Evolutionary conservation across 805 yeast species (phyloP), one percentile per base, ranked within the genome.

Genomic region (Barnettozyma populi): DNA sequence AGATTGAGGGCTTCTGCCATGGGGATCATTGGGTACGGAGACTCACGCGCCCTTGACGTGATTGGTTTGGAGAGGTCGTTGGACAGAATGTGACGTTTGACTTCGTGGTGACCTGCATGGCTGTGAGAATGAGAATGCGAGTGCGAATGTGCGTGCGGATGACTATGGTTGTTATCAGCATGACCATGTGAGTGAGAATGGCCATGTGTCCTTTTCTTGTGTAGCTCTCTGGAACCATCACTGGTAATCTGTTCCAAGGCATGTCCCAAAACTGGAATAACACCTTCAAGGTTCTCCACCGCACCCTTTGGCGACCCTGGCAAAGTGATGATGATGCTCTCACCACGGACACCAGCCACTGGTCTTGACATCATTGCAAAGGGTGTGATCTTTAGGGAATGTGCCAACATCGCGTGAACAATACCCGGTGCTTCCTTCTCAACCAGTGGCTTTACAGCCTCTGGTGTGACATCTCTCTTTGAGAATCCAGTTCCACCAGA

Each of bases 401-500:
- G 64, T 1, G 62, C 48, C 4, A 76, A 57, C 79, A 77, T 75
- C 3, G 69, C 70, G 39, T 73, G 76, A 6, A 71, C 74, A 9
- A 77, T 55, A 1, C 81, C 82, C 2, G 78, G 75, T 0, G 81
- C 78, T 37, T 69, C 67, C 45, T 61, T 67, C 14, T 72, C 69
- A 1, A 77, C 37, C 32, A 77, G 41, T 5, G 74, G 70, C 44
- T 52, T 59, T 7, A 77, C 61, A 1, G 79, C 78, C 44, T 77
- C 82, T 0, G 81, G 81, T 2, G 82, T 76, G 7, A 64, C 56
- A 57, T 77, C 82, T 7, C 64, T 55, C 4, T 52, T 54, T 2
- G 73, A 59, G 56, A 77, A 74, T 6, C 82, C 82, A 0, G 82
- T 77, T 0, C 82, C 81, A 4, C 82, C 82, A 25, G 73, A 61